Percentiles rank a stretch among this genome's conserved stretches.
phyloP scores from a whole-genome alignment of 73 alveolate genomes.

The Paraurostyla sp. region DNA sequence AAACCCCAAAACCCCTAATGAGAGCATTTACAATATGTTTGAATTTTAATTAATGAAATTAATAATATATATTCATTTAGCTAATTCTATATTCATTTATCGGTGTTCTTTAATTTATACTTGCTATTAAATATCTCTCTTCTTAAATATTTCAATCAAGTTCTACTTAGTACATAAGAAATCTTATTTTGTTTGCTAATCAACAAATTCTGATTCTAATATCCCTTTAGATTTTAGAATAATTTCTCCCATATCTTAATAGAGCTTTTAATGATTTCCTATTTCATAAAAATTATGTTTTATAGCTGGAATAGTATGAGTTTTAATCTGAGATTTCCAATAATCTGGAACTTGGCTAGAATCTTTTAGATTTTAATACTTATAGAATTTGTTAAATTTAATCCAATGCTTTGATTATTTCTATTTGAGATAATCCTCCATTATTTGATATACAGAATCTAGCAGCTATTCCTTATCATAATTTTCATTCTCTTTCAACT shows the following conservation, averaged over 20 bases:
- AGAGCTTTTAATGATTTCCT: background rate
- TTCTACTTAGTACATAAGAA: background rate
- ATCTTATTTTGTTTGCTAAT: background rate
- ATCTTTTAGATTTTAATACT: background rate
- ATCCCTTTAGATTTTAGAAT: background rate
- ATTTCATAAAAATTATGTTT: background rate
- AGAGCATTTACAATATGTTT: too few relatives aligned
- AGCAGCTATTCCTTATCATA: background rate
- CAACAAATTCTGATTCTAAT: background rate
- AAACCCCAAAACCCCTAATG: too few relatives aligned
- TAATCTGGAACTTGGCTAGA: background rate
- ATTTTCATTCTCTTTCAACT: background rate
- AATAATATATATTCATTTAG: too few relatives aligned
- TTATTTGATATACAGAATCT: background rate
- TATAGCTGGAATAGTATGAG: background rate
- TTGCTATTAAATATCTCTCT: background rate
- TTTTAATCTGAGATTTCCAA: background rate
- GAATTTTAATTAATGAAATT: too few relatives aligned
- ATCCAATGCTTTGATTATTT: background rate
- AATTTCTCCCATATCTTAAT: conserved; percentile 14
- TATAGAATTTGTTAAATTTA: background rate
- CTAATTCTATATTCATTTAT: background rate
- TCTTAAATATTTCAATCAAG: background rate
- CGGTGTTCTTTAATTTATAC: background rate
- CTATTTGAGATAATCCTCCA: background rate